A percentile compares a stretch with the other conserved stretches of the same genome.
These are phyloP conservation scores for Aspergillus sp. DNA, from an alignment of 2,329 filamentous ascomycete genomes.

Conservation along the genomic window DNA sequence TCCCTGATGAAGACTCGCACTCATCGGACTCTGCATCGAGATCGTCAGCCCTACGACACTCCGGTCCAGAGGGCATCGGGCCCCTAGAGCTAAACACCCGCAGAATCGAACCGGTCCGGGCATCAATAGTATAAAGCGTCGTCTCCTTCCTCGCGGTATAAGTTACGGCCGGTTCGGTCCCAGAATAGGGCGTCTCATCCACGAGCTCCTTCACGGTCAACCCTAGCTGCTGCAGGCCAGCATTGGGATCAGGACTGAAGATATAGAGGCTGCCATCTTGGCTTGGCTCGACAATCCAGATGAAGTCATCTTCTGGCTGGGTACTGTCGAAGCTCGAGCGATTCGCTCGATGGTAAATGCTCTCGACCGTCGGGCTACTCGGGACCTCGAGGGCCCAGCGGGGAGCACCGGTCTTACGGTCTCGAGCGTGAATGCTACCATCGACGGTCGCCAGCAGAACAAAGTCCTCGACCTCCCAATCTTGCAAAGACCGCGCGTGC, in stretches of 20 bases:
- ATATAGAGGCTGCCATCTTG: constrained; percentile 84
- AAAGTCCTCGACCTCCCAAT: constrained; percentile 99
- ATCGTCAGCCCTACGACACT: constrained; percentile 69
- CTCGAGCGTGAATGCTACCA: constrained; percentile 88
- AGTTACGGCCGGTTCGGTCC: constrained; percentile 72
- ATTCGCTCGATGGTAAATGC: constrained; percentile 74
- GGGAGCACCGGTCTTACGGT: constrained; percentile 79
- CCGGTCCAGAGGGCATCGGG: constrained; percentile 68
- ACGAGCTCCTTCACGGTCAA: constrained; percentile 71
- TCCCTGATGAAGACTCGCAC: constrained; percentile 72
- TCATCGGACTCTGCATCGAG: constrained; percentile 65
- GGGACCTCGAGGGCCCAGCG: constrained; percentile 80
- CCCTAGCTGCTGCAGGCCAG: constrained; percentile 48
- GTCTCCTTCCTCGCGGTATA: constrained; percentile 93
- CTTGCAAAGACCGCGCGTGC: constrained; percentile 93
- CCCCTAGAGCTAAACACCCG: constrained; percentile 80
- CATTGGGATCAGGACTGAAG: constrained; percentile 66
- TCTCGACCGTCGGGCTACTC: constrained; percentile 87
- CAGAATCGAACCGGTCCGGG: constrained; percentile 75
- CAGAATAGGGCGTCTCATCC: constrained; percentile 77
- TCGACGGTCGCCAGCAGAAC: constrained; percentile 99
- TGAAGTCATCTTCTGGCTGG: constrained; percentile 72
- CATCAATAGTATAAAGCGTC: constrained; percentile 84
- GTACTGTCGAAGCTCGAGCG: constrained; percentile 60
- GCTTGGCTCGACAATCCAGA: constrained; percentile 94